Evolutionary conservation across 257 asterid species (phyloP), one percentile per base, ranked within the genome.

Genomic region (Nicotiana tomentosiformis): DNA sequence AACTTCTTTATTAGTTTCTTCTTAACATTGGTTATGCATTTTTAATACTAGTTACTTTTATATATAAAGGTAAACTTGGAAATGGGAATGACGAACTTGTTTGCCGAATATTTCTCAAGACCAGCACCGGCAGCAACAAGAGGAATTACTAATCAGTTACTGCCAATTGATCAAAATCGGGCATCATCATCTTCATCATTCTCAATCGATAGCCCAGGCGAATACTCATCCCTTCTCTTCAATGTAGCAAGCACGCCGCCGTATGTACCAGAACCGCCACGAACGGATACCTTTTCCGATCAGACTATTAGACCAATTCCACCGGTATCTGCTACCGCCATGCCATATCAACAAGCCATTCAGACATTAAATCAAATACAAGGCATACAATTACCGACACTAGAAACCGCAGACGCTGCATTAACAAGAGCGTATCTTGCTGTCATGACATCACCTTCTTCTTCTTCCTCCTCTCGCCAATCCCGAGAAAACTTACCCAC

Each of bases 121-220:
- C 89, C 33, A 80, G 29, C 69, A 11, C 9, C 57, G 14, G 10
- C 57, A 23, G 29, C 65, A 61, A 61, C 70, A 3, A 7, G 55
- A 64, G 85, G 66, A 29, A 66, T 69, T 78, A 72, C 81, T 49
- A 23, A 51, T 15, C 80, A 53, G 53, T 15, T 76, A 61, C 83
- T 17, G 4, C 26, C 69, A 15, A 64, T 81, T 1, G 90, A 89
- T 77, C 94, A 84, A 18, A 90, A 68, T 60, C 83, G 62, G 16
- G 87, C 92, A 2, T 90, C 92, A 1, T 89, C 99, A 0, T 92
- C 98, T 16, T 95, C 99, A 5, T 92, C 98, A 4, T 82, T 95
- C 56, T 95, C 98, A 4, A 86, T 83, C 3, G 98, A 93, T 18
- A 93, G 95, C 87, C 65, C 93, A 0, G 43, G 62, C 43, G 97